Evolutionary conservation across 495 filamentous ascomycete genomes (phyloP).

Genomic region (Geoglossum glabrum): DNA sequence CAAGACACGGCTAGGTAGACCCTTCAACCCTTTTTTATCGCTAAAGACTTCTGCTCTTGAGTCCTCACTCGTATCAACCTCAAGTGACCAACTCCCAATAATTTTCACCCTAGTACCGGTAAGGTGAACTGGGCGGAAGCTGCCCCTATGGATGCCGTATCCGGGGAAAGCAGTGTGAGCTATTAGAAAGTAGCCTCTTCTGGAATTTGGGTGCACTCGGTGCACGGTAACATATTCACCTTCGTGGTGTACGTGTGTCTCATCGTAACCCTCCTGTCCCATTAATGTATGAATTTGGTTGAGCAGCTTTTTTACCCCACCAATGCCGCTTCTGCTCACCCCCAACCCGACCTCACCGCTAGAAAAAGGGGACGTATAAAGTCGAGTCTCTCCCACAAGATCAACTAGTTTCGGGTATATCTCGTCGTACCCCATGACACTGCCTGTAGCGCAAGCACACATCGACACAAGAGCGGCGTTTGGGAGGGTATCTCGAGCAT

Average conservation of each 20-base stretch:
- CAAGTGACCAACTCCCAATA: slow-evolving; percentile 73
- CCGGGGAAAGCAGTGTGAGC: slow-evolving; percentile 89
- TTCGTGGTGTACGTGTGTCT: slow-evolving; percentile 93
- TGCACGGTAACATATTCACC: slow-evolving; percentile 92
- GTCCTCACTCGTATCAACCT: slow-evolving; percentile 52
- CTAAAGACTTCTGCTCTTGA: slow-evolving; percentile 38
- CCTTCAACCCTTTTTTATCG: slow-evolving; percentile 51
- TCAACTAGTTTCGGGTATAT: slow-evolving; percentile 83
- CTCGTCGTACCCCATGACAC: slow-evolving; percentile 98
- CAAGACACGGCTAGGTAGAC: slow-evolving; percentile 60
- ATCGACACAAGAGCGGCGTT: slow-evolving; percentile 87
- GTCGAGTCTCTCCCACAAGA: slow-evolving; percentile 67
- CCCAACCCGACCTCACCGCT: slow-evolving; percentile 35
- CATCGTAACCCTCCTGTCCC: slow-evolving; percentile 82
- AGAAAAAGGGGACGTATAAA: slow-evolving; percentile 58
- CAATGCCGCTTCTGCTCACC: slow-evolving; percentile 58
- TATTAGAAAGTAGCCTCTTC: slow-evolving; percentile 85
- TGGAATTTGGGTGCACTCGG: slow-evolving; percentile 69
- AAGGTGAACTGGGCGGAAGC: slow-evolving; percentile 56
- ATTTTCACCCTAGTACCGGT: slow-evolving; percentile 53
- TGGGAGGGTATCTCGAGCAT: slow-evolving; percentile 85
- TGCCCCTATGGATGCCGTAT: slow-evolving; percentile 58
- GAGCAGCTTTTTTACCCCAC: slow-evolving; percentile 68
- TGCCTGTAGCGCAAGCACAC: slow-evolving; percentile 84
- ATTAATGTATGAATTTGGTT: slow-evolving; percentile 86